Percentiles rank a stretch among this genome's conserved stretches.
phyloP scores from a whole-genome alignment of 768 basidiomycete genomes.

The Termitomyces titanicus region DNA sequence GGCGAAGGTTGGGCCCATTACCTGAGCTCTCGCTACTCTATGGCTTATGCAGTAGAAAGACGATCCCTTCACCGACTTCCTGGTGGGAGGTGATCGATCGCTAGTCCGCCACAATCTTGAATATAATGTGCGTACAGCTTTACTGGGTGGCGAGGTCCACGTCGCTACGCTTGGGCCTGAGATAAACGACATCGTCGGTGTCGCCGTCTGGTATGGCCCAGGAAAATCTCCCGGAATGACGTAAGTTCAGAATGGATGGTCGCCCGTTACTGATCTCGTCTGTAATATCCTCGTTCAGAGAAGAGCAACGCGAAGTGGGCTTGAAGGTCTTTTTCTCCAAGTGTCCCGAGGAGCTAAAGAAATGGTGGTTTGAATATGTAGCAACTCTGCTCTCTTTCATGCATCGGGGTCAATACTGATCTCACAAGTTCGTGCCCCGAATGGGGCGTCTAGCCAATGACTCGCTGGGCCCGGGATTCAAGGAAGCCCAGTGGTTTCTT shows the following conservation, averaged over 20 bases:
- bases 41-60: constrained; percentile 3
- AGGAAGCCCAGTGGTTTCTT: constrained; percentile 23
- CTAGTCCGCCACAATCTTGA: constrained; percentile 13
- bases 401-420: not conserved
- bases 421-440: constrained; percentile 19
- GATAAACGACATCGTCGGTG: constrained; percentile 24
- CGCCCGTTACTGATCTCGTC: not conserved
- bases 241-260: constrained; percentile 9
- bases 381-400: not conserved
- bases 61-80: constrained; percentile 16
- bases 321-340: constrained; percentile 23
- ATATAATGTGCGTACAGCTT: constrained; percentile 17
- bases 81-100: constrained; percentile 17
- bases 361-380: constrained; percentile 29
- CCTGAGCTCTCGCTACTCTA: not conserved
- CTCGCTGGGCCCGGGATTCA: constrained; percentile 17
- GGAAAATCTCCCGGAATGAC: constrained; percentile 21
- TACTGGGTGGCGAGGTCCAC: constrained; percentile 25
- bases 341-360: constrained; percentile 12
- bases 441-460: constrained; percentile 13
- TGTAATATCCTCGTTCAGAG: constrained; percentile 8
- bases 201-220: constrained; percentile 28
- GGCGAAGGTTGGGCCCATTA: constrained; percentile 3
- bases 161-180: constrained; percentile 20
- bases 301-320: constrained; percentile 24